Conservation (phyloP, 1,284 basidiomycete genomes). For the Cutaneotrichosporon mucoides region DNA sequence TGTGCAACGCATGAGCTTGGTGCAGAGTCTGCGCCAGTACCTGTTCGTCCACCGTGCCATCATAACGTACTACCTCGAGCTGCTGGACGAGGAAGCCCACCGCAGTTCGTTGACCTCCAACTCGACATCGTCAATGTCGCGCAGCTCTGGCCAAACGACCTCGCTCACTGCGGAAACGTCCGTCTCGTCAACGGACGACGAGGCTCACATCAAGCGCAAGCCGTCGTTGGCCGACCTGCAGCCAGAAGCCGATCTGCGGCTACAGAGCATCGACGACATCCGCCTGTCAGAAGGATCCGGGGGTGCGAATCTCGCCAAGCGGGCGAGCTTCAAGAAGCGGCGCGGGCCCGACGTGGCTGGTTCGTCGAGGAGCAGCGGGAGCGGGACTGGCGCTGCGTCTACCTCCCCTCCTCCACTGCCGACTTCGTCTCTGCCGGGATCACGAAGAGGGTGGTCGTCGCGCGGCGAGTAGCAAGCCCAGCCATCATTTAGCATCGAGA, state of each 20-base stretch:
- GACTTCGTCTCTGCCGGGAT: neutral
- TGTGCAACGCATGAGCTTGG: conserved; percentile 84
- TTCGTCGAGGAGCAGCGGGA: no score
- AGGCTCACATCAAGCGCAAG: conserved; percentile 35
- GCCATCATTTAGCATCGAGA: no score
- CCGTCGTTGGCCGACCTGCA: conserved; percentile 43
- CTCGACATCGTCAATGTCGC: neutral
- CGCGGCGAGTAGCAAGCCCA: no score
- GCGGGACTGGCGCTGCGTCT: neutral
- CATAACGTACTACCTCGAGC: conserved; percentile 70
- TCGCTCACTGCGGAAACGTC: conserved; percentile 1
- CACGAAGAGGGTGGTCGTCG: neutral
- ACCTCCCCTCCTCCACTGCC: neutral
- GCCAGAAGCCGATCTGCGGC: conserved; percentile 18
- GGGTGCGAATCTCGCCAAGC: conserved; percentile 32
- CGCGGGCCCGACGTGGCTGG: conserved; percentile 3
- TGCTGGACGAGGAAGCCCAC: conserved; percentile 62
- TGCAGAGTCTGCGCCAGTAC: conserved; percentile 82
- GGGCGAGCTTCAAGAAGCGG: conserved; percentile 44
- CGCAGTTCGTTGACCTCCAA: neutral
- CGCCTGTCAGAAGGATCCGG: conserved; percentile 5
- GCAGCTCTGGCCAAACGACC: neutral
- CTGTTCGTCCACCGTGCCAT: conserved; percentile 83
- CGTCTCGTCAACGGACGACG: conserved; percentile 33
- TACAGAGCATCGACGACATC: conserved; percentile 4